Evolutionary conservation across 164 flowering plant genomes (phyloP), one percentile per base, ranked within the genome.

Genomic region (Stephania japonica): DNA sequence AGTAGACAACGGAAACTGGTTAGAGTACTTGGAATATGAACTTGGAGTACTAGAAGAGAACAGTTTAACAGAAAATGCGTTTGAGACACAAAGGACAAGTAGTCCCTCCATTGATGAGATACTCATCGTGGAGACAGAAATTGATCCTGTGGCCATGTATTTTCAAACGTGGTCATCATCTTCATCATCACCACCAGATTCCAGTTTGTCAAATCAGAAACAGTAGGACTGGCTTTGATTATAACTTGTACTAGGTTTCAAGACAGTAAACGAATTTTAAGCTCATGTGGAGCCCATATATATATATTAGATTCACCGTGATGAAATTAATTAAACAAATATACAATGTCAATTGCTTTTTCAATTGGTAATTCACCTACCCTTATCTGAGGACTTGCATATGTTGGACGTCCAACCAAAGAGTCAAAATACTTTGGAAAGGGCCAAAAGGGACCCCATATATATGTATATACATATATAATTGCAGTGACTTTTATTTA

Each of bases 1-100:
- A 10, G 74, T 24, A 38, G 85, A 79, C 6, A 76, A 74, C 23
- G 66, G 73, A 67, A 71, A 71, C 9, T 59, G 90, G 90, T 23
- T 87, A 21, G 72, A 41, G 18, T 80, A 83, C 77, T 75, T 87
- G 73, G 89, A 87, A 71, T 81, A 49, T 66, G 89, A 87, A 49
- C 89, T 89, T 61, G 90, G 83, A 69, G 70, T 86, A 7, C 78
- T 72, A 49, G 63, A 61, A 44, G 42, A 7, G 59, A 24, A 65
- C 41, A 12, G 1, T 26, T 14, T 19, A 32, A n/a, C 74, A 49
- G 10, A 32, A 1, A 26, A 41, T 19, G 50, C 6, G 25, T 24
- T 25, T 38, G 44, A 53, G 26, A 41, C 53, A 14, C 59, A 47
- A n/a, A 21, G 26, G 41, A 41, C 63, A 1, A 27, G 5, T 1